Evolutionary conservation across 2,329 filamentous ascomycete genomes (phyloP).

Genomic region (Leptographium procerum): DNA sequence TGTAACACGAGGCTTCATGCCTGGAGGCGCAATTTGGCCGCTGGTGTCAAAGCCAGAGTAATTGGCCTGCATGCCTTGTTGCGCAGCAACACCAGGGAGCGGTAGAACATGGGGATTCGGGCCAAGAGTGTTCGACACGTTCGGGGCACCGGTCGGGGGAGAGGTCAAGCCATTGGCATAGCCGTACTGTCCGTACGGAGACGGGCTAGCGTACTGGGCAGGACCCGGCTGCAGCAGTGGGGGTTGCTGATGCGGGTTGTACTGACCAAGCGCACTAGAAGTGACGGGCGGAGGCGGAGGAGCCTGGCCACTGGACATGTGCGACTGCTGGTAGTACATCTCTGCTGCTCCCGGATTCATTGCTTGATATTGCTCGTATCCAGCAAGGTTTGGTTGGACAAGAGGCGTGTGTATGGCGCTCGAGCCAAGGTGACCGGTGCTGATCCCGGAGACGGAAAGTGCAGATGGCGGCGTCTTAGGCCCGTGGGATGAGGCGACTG

Average conservation of each 20-base stretch:
- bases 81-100: conserved; percentile 49
- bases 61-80: conserved; percentile 31
- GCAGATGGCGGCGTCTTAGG: conserved; percentile 66
- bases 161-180: conserved; percentile 71
- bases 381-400: conserved; percentile 22
- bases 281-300: conserved; percentile 68
- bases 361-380: conserved; percentile 34
- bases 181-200: conserved; percentile 56
- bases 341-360: conserved; percentile 80
- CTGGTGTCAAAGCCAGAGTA: conserved; percentile 63
- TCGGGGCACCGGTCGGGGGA: conserved; percentile 55
- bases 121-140: conserved; percentile 58
- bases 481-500: conserved; percentile 45
- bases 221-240: conserved; percentile 63
- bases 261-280: conserved; percentile 61
- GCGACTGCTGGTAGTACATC: conserved; percentile 69
- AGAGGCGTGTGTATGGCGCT: conserved; percentile 28
- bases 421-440: background rate
- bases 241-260: conserved; percentile 62
- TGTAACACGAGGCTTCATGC: conserved; percentile 93
- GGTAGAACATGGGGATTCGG: conserved; percentile 53
- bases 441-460: conserved; percentile 34
- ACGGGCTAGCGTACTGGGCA: conserved; percentile 52
- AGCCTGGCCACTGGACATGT: conserved; percentile 67
- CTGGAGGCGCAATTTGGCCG: conserved; percentile 84